Percentiles rank a stretch among this genome's conserved stretches.
Conservation (phyloP, 2,329 filamentous ascomycete species). For the Rhexocercosporidium sp. region DNA sequence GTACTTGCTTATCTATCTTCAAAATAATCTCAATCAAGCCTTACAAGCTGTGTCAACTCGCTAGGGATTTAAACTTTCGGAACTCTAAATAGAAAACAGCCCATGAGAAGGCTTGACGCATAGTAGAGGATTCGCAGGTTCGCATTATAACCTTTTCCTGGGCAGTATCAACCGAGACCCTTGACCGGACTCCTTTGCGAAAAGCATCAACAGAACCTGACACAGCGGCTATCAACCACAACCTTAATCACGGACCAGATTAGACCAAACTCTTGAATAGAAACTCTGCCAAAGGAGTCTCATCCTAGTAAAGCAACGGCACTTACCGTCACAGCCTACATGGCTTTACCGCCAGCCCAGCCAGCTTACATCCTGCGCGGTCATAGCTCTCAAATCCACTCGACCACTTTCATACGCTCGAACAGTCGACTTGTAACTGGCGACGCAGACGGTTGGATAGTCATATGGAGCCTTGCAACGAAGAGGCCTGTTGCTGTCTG, state of each 20-base stretch:
- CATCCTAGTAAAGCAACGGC: slow-evolving; percentile 9
- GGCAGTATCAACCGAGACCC: not conserved
- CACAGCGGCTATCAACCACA: slow-evolving; percentile 13
- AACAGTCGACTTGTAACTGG: slow-evolving; percentile 84
- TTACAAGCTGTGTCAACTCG: slow-evolving; percentile 3
- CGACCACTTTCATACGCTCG: slow-evolving; percentile 70
- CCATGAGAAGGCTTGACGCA: slow-evolving; percentile 13
- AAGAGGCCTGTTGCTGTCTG: slow-evolving; percentile 85
- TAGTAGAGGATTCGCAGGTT: not conserved
- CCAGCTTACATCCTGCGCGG: slow-evolving; percentile 75
- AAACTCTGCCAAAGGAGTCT: not conserved
- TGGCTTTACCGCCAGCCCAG: slow-evolving; percentile 38
- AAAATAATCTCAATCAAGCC: slow-evolving; percentile 3
- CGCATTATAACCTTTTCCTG: slow-evolving; percentile 13
- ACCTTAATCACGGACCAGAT: not conserved
- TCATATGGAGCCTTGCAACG: slow-evolving; percentile 82
- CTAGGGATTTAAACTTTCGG: not conserved
- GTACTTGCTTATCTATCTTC: slow-evolving; percentile 9
- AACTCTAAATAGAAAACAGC: slow-evolving; percentile 15
- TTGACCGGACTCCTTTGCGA: not conserved
- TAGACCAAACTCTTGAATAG: not conserved
- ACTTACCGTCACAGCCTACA: not conserved
- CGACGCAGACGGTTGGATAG: slow-evolving; percentile 87
- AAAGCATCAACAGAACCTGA: slow-evolving; percentile 1
- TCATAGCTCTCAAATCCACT: slow-evolving; percentile 81